Base-by-base conservation (phyloP, 169 alveolate species). In the Eimeria necatrix region DNA sequence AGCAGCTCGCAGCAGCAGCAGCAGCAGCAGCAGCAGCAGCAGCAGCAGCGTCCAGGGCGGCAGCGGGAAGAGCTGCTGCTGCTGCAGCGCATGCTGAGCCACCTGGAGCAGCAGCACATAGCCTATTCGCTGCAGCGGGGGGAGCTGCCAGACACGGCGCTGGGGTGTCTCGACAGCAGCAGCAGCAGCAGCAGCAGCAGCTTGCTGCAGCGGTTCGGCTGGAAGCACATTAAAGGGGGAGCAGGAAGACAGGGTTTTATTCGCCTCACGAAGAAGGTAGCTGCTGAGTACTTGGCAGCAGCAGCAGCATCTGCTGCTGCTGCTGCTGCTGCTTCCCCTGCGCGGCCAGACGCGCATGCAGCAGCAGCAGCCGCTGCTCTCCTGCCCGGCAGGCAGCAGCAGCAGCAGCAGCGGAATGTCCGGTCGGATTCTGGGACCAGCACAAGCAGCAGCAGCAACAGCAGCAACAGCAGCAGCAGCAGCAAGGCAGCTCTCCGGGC, bases 381-480 rank as follows among this genome's bases (percentile, higher is more conserved):
- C 18, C 84, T 22, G 52, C 48, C 49, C 56, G 10, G 53, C 52
- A 41, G 24, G 84, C 84, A 73, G 52, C 84, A 73, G 78, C 78
- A 68, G 78, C 52, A 73, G 14, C 52, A 16, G 84, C 78, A 68
- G 78, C 64, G 14, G 64, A 8, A 56, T 9, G 20, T 8, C 20
- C 64, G 8, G 64, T 14, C 14, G 20, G 46, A 10, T 68, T 68
- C 78, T n/a, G 16, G 64, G 64, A 14, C 8, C 8, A 14, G 14
- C 64, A 68, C 46, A 8, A 8, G 78, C 78, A 68, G 84, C 84
- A 73, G 53, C 84, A 73, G 84, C 84, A 73, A 51, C 84, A 73
- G 84, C 84, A 32, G 84, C 84, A 73, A 22, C 84, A 73, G 84
- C 84, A 73, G 84, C 84, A 73, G 84, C 84, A 73, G 84, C 46